Percentiles rank a stretch among this genome's conserved stretches.
Conservation (phyloP, 2,329 filamentous ascomycete genomes). For the Tolypocladium paradoxum region DNA sequence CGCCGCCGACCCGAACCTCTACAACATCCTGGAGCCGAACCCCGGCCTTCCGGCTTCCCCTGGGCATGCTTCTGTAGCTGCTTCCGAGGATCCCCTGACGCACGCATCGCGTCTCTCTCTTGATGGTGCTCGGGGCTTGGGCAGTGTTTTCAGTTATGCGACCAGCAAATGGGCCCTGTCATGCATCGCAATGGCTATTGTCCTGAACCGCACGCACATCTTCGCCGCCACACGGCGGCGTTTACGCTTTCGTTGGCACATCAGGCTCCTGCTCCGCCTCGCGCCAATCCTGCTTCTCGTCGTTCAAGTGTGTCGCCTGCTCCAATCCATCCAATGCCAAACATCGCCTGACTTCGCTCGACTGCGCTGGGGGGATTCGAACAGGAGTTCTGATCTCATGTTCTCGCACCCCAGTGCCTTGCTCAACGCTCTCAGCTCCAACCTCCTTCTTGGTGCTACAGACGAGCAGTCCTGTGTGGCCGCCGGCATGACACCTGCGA, state of each 20-base stretch:
- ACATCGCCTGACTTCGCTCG: conserved; percentile 63
- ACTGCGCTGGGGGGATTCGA: conserved; percentile 58
- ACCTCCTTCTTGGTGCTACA: conserved; percentile 60
- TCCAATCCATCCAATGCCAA: conserved; percentile 87
- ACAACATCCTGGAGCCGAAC: conserved; percentile 18
- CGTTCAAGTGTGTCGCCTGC: conserved; percentile 55
- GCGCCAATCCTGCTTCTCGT: conserved; percentile 60
- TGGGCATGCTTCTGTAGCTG: conserved; percentile 4
- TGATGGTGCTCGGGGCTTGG: conserved; percentile 58
- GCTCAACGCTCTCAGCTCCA: conserved; percentile 62
- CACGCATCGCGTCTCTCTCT: conserved; percentile 37
- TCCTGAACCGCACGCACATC: conserved; percentile 85
- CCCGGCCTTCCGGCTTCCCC: background rate
- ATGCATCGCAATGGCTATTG: conserved; percentile 74
- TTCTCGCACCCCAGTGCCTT: conserved; percentile 59
- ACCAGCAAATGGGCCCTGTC: conserved; percentile 87
- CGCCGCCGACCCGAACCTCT: conserved; percentile 14
- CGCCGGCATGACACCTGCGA: conserved; percentile 55
- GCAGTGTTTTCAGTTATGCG: conserved; percentile 80
- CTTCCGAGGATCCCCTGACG: conserved; percentile 7
- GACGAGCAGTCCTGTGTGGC: conserved; percentile 67
- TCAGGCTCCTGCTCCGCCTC: conserved; percentile 59
- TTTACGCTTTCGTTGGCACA: conserved; percentile 63
- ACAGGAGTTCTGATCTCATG: conserved; percentile 55
- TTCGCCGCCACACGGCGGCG: conserved; percentile 82